These are phyloP conservation scores for Tuber borchii DNA, from an alignment of 495 filamentous ascomycete genomes.

Conservation along the genomic window DNA sequence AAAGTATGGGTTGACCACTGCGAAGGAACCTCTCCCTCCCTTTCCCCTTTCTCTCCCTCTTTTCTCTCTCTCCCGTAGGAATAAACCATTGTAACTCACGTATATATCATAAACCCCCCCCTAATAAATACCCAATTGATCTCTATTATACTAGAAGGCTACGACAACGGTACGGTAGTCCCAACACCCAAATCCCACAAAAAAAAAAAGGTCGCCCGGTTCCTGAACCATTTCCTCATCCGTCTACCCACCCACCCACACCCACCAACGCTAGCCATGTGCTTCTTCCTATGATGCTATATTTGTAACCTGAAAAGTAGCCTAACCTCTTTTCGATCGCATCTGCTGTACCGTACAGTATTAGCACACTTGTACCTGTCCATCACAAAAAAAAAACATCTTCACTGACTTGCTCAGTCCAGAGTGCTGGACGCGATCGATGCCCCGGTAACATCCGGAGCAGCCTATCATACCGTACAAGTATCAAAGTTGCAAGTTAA, in stretches of 20 bases:
- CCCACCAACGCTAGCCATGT: neutral
- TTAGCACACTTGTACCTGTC: neutral
- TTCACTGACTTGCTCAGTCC: neutral
- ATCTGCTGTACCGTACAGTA: neutral
- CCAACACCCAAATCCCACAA: neutral
- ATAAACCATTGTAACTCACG: neutral
- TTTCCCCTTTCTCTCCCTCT: neutral
- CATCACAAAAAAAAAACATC: neutral
- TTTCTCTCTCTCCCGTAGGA: neutral
- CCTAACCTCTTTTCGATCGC: neutral
- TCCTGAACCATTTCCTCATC: conserved; percentile 3
- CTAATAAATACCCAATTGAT: neutral
- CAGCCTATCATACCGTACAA: too few species aligned
- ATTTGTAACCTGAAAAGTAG: neutral
- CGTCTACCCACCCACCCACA: neutral
- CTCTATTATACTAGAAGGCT: too few species aligned
- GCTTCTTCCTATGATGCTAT: neutral
- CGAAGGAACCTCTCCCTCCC: neutral
- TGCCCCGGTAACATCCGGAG: neutral
- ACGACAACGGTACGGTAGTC: too few species aligned
- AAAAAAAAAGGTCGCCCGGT: too few species aligned
- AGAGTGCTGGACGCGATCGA: neutral
- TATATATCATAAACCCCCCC: neutral
- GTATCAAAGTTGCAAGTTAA: neutral
- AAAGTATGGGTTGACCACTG: neutral